Conservation (phyloP, 176 grass and related monocot genomes). For the Oryza officinalis region DNA sequence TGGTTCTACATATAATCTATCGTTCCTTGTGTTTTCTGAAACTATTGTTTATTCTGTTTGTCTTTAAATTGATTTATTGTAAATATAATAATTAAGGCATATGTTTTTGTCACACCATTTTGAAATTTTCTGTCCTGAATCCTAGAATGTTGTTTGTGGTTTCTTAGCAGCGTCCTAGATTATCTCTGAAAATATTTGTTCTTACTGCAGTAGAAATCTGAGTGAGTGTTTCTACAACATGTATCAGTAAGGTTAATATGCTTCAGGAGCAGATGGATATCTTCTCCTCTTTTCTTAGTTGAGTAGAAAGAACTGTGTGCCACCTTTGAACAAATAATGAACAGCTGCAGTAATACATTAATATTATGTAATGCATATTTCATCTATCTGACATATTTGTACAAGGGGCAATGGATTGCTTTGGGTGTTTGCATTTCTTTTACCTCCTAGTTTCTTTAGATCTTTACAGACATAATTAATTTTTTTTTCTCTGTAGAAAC, state of each 20-base stretch:
- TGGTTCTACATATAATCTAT: neutral
- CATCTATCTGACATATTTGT: neutral
- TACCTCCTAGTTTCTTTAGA: neutral
- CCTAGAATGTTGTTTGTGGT: neutral
- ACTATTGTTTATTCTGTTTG: neutral
- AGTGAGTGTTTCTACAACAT: neutral
- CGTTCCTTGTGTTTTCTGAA: neutral
- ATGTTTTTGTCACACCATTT: neutral
- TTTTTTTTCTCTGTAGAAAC: neutral
- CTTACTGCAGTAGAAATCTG: neutral
- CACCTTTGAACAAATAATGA: neutral
- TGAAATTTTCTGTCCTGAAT: neutral
- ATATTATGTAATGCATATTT: neutral
- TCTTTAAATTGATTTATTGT: neutral
- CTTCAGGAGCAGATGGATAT: neutral
- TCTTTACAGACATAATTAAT: neutral
- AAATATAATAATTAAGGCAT: neutral
- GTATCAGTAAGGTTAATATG: neutral
- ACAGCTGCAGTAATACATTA: neutral
- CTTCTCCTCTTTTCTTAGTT: neutral
- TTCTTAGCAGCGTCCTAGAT: neutral
- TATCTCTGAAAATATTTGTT: conserved; percentile 5
- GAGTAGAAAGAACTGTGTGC: neutral
- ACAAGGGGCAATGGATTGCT: neutral
- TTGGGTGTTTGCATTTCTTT: neutral